Percentiles rank a stretch among this genome's conserved stretches.
Evolutionary conservation across 768 basidiomycete species (phyloP).

Genomic region (Leccinum disarticulatum): DNA sequence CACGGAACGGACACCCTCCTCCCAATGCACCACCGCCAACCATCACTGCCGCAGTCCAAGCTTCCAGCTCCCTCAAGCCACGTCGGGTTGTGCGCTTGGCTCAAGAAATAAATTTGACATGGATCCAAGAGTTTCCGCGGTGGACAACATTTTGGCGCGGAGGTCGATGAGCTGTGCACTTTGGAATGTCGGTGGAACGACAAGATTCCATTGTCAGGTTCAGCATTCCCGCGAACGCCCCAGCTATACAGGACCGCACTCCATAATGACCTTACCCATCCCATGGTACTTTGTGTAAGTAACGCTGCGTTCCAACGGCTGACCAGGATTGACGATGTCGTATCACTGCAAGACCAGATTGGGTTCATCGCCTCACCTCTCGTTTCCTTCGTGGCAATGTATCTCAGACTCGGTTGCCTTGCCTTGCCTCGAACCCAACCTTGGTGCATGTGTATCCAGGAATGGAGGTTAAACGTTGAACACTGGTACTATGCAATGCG

Average conservation of each 20-base stretch:
- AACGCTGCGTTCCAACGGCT: background rate
- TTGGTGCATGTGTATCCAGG: conserved; percentile 23
- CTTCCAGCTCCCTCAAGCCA: no score
- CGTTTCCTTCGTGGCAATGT: conserved; percentile 13
- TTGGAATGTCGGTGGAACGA: conserved; percentile 9
- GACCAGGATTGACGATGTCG: no score
- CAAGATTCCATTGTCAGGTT: background rate
- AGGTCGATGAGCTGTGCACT: conserved; percentile 1
- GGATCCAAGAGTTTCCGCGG: background rate
- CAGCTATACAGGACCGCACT: conserved; percentile 40
- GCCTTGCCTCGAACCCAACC: conserved; percentile 15
- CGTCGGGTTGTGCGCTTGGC: background rate
- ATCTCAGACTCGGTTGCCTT: conserved; percentile 20
- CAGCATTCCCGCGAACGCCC: conserved; percentile 7
- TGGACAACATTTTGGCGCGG: background rate
- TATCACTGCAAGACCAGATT: conserved; percentile 20
- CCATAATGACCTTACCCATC: no score
- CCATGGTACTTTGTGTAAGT: conserved; percentile 38
- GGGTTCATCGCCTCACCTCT: conserved; percentile 23
- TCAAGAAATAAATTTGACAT: background rate
- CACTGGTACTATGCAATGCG: conserved; percentile 18
- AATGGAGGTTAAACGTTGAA: conserved; percentile 11
- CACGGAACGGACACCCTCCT: background rate
- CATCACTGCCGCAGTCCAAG: background rate
- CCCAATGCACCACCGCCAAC: no score